These are phyloP conservation scores for Calonectria pseudoreteaudii DNA, from an alignment of 2,329 filamentous ascomycete genomes.

Conservation along the genomic window DNA sequence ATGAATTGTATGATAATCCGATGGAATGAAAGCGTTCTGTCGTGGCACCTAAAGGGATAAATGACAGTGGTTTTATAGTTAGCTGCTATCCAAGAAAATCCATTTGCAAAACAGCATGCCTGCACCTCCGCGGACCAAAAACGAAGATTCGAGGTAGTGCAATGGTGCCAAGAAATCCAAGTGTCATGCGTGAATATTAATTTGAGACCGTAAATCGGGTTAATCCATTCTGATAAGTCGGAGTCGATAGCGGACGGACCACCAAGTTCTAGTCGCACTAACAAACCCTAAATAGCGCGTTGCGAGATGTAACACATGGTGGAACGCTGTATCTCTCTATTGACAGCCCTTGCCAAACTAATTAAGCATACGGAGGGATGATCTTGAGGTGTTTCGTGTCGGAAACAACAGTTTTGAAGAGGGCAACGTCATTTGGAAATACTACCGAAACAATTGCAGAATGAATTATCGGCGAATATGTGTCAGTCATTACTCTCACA, in stretches of 20 bases:
- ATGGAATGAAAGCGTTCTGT: background rate
- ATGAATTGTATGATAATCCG: background rate
- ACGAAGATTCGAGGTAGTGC: background rate
- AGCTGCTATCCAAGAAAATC: too few relatives aligned
- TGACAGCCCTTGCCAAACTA: background rate
- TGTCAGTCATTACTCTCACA: too few relatives aligned
- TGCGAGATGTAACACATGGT: too few relatives aligned
- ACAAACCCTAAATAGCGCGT: background rate
- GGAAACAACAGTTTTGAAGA: background rate
- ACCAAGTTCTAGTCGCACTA: background rate
- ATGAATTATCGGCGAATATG: too few relatives aligned
- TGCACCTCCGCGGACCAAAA: background rate
- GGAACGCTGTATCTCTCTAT: background rate
- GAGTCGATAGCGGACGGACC: background rate
- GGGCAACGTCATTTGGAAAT: background rate
- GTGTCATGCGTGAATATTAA: background rate
- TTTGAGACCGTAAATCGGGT: background rate
- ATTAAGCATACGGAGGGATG: background rate
- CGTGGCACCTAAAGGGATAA: background rate
- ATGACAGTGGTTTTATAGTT: background rate
- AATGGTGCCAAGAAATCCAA: background rate
- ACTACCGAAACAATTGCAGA: background rate
- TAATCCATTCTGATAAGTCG: background rate
- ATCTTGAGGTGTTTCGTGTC: background rate
- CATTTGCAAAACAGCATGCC: background rate